phyloP scores from a whole-genome alignment of 176 grass and related monocot species.

The Aegilops longissima region DNA sequence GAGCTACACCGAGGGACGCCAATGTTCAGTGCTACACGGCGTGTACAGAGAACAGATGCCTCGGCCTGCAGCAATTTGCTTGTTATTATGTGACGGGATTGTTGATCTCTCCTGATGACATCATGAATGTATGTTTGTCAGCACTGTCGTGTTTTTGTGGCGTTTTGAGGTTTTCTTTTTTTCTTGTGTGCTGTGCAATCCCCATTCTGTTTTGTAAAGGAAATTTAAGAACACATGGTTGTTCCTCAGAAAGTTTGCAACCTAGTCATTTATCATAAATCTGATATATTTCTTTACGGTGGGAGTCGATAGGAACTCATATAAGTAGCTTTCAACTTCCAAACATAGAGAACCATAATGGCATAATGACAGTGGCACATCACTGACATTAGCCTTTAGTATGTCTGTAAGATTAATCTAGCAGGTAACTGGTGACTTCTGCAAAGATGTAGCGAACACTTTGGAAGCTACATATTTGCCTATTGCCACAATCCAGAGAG shows the following conservation, averaged over 20 bases:
- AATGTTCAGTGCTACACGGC: background rate
- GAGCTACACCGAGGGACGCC: slow-evolving; percentile 18
- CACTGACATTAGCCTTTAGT: background rate
- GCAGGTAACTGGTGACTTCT: background rate
- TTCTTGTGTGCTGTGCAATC: background rate
- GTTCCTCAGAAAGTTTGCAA: background rate
- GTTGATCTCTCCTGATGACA: background rate
- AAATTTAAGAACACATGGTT: background rate
- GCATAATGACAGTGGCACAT: background rate
- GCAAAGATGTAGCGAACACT: background rate
- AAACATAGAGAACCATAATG: background rate
- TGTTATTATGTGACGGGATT: background rate
- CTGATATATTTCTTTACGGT: background rate
- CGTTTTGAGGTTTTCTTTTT: background rate
- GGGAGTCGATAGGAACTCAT: too few relatives aligned
- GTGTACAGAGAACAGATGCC: slow-evolving; percentile 31
- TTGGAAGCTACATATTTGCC: background rate
- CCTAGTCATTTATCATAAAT: background rate
- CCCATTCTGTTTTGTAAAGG: background rate
- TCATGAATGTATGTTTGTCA: background rate
- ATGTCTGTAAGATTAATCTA: background rate
- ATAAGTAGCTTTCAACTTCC: background rate
- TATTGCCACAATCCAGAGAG: slow-evolving; percentile 5
- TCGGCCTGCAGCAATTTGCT: background rate
- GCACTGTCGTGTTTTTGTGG: background rate